Conservation (phyloP, 257 asterid genomes). For the Solanum clarkiae region DNA sequence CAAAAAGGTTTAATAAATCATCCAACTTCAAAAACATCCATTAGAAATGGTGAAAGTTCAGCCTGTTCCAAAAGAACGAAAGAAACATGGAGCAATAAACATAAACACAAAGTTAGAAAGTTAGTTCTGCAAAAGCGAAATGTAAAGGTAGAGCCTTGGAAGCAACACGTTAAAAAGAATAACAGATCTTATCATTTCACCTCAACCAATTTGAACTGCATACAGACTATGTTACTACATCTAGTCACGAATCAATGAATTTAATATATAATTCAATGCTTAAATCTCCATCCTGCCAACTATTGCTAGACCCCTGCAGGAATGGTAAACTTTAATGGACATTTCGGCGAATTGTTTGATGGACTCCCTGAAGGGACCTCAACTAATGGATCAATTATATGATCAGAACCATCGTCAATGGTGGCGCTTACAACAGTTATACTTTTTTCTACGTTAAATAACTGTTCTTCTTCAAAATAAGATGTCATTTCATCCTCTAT, state of each 20-base stretch:
- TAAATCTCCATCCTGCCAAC: slow-evolving; percentile 17
- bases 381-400: slow-evolving; percentile 11
- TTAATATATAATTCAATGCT: slow-evolving; percentile 8
- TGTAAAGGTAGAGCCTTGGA: background rate
- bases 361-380: slow-evolving; percentile 12
- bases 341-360: slow-evolving; percentile 7
- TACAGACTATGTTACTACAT: slow-evolving; percentile 3
- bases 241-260: slow-evolving; percentile 16
- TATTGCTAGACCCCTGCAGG: slow-evolving; percentile 42
- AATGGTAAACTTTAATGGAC: slow-evolving; percentile 38
- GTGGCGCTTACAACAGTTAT: slow-evolving; percentile 7
- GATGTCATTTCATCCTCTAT: slow-evolving; percentile 19
- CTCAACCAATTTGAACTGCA: slow-evolving; percentile 6
- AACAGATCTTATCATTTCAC: background rate
- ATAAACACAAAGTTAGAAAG: background rate
- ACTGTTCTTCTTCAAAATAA: slow-evolving; percentile 15
- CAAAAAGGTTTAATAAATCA: background rate
- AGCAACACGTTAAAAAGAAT: background rate
- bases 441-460: slow-evolving; percentile 15
- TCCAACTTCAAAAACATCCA: background rate
- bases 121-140: background rate
- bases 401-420: slow-evolving; percentile 20
- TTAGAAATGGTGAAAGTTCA: background rate
- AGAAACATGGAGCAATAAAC: background rate
- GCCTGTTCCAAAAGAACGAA: background rate